Conservation (phyloP, 2,329 filamentous ascomycete species). For the Trichoderma sp. region DNA sequence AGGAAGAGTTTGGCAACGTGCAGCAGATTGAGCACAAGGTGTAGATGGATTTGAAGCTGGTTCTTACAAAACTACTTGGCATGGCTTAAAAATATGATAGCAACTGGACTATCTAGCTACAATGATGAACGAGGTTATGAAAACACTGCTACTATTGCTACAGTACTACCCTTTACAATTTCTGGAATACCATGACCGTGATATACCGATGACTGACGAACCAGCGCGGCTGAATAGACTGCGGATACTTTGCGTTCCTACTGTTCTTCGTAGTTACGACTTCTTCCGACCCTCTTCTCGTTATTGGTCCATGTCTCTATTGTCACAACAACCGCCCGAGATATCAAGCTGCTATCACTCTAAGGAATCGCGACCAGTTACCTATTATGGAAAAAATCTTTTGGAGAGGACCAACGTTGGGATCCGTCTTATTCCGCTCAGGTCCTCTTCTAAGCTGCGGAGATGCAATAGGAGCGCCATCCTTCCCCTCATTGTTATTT, state of each 20-base stretch:
- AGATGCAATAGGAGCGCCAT: not conserved
- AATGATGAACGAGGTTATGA: not conserved
- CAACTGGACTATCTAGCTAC: constrained; percentile 1
- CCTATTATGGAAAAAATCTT: not conserved
- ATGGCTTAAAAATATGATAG: not conserved
- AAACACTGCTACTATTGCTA: not conserved
- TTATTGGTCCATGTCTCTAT: not conserved
- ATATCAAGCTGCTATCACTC: not conserved
- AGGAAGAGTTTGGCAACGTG: constrained; percentile 35
- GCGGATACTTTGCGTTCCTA: not conserved
- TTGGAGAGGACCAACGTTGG: not conserved
- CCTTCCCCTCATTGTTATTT: not conserved
- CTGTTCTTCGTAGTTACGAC: not conserved
- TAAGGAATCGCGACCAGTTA: not conserved
- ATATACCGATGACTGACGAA: too few species aligned
- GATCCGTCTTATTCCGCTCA: not conserved
- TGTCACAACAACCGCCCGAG: not conserved
- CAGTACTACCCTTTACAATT: not conserved
- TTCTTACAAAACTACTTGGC: not conserved
- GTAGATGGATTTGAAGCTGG: not conserved
- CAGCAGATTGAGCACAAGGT: constrained; percentile 41
- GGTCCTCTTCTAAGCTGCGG: not conserved
- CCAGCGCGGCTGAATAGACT: not conserved
- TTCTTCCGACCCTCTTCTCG: not conserved
- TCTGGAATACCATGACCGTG: not conserved